Evolutionary conservation across 805 yeast species (phyloP), one percentile per base, ranked within the genome.

Genomic region (Monosporozyma siamensis): DNA sequence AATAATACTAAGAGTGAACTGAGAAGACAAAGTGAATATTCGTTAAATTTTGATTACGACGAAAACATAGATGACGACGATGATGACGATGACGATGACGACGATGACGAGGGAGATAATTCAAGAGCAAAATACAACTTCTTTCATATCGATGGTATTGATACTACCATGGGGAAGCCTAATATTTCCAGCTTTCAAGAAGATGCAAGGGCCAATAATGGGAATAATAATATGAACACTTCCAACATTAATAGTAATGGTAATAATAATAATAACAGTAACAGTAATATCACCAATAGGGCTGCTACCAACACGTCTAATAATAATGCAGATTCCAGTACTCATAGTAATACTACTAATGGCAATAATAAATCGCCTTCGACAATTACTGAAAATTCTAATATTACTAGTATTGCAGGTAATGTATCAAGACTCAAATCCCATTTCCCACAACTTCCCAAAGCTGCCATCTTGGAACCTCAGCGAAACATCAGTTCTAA

Each of bases 31-130:
- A 43, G 47, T 25, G 44, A 44, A 17, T 58, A 54, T 40, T 51
- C 56, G 11, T 50, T 56, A 51, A 54, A 54, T 22, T 58, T 58
- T 43, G 63, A 59, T 41, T 58, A 55, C 39, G 59, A 58, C 43
- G 60, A 56, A 25, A 53, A 51, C 38, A 39, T 58, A 3, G 62
- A 58, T 17, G 61, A 59, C 15, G 61, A 56, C 27, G 63, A 59
- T 26, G 65, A 60, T 12, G 65, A 61, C 18, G 63, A 58, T 15
- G 61, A 53, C 11, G 61, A 56, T 10, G 62, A 59, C 17, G 60
- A 57, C 6, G 59, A 52, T 32, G 59, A 52, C 30, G 57, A 18
- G 10, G 39, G 48, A 8, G 52, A 52, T 27, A 48, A 48, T 24
- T 45, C 46, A 9, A 44, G 52, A 24, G 30, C 52, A 23, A 50